Percentiles rank a stretch among this genome's conserved stretches.
Conservation (phyloP, 345 rosid genomes). For the Aquilaria sinensis region DNA sequence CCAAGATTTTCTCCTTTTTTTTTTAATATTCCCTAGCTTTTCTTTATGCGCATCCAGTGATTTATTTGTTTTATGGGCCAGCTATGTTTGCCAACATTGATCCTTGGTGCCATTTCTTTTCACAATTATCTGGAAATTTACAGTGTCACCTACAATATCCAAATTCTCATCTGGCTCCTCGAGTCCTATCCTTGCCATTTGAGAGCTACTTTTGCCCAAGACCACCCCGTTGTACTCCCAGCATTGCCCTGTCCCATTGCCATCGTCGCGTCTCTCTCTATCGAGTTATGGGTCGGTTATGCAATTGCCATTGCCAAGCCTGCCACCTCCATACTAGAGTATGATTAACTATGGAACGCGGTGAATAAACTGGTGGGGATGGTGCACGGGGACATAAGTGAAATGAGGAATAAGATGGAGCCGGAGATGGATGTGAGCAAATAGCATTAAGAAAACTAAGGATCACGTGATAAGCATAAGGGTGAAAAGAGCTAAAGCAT, state of each 20-base stretch:
- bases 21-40: too few relatives aligned
- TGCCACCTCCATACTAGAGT: slow-evolving; percentile 53
- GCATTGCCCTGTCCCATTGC: slow-evolving; percentile 37
- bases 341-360: slow-evolving; percentile 61
- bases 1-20: too few relatives aligned
- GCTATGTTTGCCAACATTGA: too few relatives aligned
- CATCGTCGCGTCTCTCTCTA: slow-evolving; percentile 9
- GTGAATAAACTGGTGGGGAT: slow-evolving; percentile 64
- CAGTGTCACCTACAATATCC: slow-evolving; percentile 84
- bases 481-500: slow-evolving; percentile 14
- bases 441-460: slow-evolving; percentile 49
- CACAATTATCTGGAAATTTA: slow-evolving; percentile 15
- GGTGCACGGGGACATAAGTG: slow-evolving; percentile 47
- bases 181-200: slow-evolving; percentile 77
- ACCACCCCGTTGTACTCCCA: slow-evolving; percentile 84
- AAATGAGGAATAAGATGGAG: slow-evolving; percentile 59
- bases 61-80: too few relatives aligned
- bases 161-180: slow-evolving; percentile 79
- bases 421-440: slow-evolving; percentile 75
- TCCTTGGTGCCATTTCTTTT: too few relatives aligned
- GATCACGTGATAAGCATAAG: slow-evolving; percentile 55
- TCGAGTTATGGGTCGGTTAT: slow-evolving; percentile 29
- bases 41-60: too few relatives aligned
- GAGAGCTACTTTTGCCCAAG: slow-evolving; percentile 49
- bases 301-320: slow-evolving; percentile 21